Conservation (phyloP, 805 yeast genomes). For the Alloascoidea hylecoeti region DNA sequence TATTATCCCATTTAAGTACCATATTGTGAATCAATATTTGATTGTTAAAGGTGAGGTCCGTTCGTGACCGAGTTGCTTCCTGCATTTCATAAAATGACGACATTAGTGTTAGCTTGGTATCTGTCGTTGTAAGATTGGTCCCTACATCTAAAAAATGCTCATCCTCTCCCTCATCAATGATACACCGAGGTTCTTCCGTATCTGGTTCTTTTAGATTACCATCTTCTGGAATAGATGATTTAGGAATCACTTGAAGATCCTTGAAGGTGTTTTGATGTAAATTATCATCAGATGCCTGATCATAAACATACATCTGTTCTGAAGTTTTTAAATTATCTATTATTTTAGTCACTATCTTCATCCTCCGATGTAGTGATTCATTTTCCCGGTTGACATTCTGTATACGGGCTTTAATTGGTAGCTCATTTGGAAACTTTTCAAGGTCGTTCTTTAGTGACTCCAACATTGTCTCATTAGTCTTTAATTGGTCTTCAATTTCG, state of each 20-base stretch:
- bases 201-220: no score
- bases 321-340: no score
- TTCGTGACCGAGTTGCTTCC: not conserved
- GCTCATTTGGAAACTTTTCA: conserved; percentile 10
- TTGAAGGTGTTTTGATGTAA: no score
- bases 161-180: no score
- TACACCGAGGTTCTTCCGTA: no score
- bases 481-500: conserved; percentile 16
- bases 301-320: no score
- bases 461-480: conserved; percentile 15
- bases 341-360: no score
- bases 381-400: conserved; percentile 7
- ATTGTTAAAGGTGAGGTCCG: conserved; percentile 34
- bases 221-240: no score
- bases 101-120: no score
- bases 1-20: conserved; percentile 68
- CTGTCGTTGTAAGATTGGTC: not conserved
- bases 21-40: conserved; percentile 61
- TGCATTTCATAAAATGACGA: not conserved
- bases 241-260: no score
- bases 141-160: not conserved
- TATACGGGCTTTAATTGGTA: conserved; percentile 8
- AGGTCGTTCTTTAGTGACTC: conserved; percentile 14
- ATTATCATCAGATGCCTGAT: no score
- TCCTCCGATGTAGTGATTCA: no score